Evolutionary conservation across 306 rosid genomes (phyloP), one percentile per base, ranked within the genome.

Genomic region (Amphicarpaea edgeworthii): DNA sequence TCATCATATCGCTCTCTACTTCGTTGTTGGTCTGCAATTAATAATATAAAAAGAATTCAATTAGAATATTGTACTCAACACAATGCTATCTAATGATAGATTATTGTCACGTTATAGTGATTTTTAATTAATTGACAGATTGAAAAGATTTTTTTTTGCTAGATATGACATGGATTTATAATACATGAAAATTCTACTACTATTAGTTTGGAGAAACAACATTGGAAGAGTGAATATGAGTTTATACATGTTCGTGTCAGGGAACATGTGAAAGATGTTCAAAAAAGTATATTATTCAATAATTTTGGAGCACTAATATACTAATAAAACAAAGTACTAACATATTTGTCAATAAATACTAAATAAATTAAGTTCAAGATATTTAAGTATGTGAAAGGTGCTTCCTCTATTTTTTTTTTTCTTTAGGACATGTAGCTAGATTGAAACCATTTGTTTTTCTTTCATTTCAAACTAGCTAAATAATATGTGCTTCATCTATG

Each of bases 1-100:
- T 67, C 75, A 83, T n/a, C 79, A 85, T 50, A 37, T 80, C 69
- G 61, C 72, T 73, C 75, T 88, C 90, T 51, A 0, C 47, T 38
- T 0, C 87, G 83, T 16, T 71, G 10, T 16, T 57, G 76, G 83
- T 21, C 30, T 54, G 30, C 72, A n/a, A n/a, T n/a, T n/a, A n/a
- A n/a, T n/a, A n/a, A n/a, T n/a, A n/a, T n/a, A n/a, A n/a, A n/a
- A 30, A 30, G 6, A 30, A 30, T 30, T 42, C 3, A 14, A 45
- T 45, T 45, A 45, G 7, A 45, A 45, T 28, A 5, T 28, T 45
- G 16, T 45, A 45, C 17, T 45, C 12, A 14, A 4, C 45, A 40
- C 9, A 8, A 40, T 34, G 40, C 7, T 34, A 34, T 6, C 40
- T 6, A 40, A 40, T 40, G 0, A 41, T 41, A 28, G 5, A 28